A percentile compares a stretch with the other conserved stretches of the same genome.
phyloP scores from a whole-genome alignment of 495 filamentous ascomycete species.

The Xylaria flabelliformis region DNA sequence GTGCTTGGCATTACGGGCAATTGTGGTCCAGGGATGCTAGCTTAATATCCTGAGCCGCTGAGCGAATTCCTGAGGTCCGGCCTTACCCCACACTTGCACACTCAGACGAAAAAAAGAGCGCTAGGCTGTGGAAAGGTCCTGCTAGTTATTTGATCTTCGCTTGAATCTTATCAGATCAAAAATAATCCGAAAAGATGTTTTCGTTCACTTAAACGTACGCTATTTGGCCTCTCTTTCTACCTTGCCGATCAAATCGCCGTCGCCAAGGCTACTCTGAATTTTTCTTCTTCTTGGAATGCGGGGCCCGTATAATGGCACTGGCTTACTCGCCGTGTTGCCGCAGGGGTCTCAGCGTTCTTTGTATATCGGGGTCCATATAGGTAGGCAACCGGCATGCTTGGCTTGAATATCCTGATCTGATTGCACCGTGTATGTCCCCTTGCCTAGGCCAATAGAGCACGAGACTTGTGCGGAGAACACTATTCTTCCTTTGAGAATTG shows the following conservation, averaged over 20 bases:
- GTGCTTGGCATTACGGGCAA: constrained; percentile 8
- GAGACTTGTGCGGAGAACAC: background rate
- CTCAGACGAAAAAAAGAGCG: background rate
- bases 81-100: background rate
- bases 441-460: background rate
- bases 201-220: background rate
- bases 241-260: background rate
- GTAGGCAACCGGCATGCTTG: constrained; percentile 12
- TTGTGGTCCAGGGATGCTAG: background rate
- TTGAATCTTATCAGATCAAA: constrained; percentile 9
- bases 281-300: constrained; percentile 1
- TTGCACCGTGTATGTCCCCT: background rate
- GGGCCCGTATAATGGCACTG: background rate
- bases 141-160: no score
- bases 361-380: constrained; percentile 14
- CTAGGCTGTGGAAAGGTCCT: background rate
- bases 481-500: constrained; percentile 1
- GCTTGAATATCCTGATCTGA: constrained; percentile 6
- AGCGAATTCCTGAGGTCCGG: background rate
- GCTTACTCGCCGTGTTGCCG: background rate
- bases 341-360: constrained; percentile 1
- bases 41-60: constrained; percentile 11
- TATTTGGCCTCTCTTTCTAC: background rate
- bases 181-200: background rate
- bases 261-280: background rate